Base-by-base conservation (phyloP, 1,284 basidiomycete genomes). In the Papiliotrema terrestris region DNA sequence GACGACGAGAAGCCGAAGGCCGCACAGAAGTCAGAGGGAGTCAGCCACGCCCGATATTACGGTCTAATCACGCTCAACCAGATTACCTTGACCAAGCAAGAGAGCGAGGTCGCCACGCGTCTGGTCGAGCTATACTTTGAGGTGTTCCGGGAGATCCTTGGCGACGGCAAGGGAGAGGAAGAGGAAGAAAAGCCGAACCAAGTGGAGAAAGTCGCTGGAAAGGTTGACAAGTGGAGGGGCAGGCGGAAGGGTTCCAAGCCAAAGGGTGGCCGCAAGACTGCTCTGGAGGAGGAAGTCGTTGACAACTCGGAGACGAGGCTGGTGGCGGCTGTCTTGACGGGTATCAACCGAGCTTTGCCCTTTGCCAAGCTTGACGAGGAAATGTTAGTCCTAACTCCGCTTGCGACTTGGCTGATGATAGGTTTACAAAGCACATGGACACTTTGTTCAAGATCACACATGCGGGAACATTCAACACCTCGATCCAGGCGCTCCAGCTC, bases 381-480 rank as follows among this genome's bases (percentile, higher is more conserved):
- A 76, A 84, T 68, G 80, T 83, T 42, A 80, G 81, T 49, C 79
- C 82, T 57, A 19, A 19, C 19, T 25, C 26, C 8, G 13, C 2
- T 3, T 55, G 22, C 32, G 17, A 25, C 32, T 8, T 17, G 11
- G 47, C 53, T 59, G 42, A 59, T 46, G 22, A 9, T 22, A 91
- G 88, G 19, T 86, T 98, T 64, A 83, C 87, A 65, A 84, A 86
- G 59, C 93, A 97, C 69, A 88, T 98, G 69, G 88, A 93, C 72
- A 95, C 91, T 0, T 84, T 98, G 23, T 98, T 98, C 83, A 83
- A 88, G 54, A 94, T 98, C 69, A 95, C 91, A 2, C 95, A 98
- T 76, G 89, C 90, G 0, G 81, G 81, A 26, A 83, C 83, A 1
- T 98, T 98, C 83, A 98, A 96, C 76, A 93, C 95, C 61, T 91